Evolutionary conservation across 192 early-diverging fungal species (phyloP), one percentile per base, ranked within the genome.

Genomic region (Mortierella alpina): DNA sequence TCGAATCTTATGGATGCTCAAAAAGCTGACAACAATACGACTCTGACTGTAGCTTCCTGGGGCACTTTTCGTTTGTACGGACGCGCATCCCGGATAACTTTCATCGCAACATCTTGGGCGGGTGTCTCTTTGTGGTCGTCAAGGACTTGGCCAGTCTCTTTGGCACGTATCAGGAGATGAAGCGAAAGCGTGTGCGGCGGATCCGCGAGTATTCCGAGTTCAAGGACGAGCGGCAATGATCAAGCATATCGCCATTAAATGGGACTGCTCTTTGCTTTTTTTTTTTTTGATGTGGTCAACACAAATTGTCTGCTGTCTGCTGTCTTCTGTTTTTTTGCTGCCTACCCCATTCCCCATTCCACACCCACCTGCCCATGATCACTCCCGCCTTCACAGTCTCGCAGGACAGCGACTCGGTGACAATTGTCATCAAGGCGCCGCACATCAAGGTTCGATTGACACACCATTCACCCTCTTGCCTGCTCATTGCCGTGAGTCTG

Each of bases 301-400:
- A 31, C 31, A 31, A 31, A 31, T 31, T 31, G 31, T 31, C 31
- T 31, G 31, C 31, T 31, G 1, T 31, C 3, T 17, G 23, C 49
- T 51, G 23, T 63, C 41, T 10, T 15, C 45, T n/a, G n/a, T n/a
- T 14, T 22, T 63, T 11, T 9, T 7, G 11, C 31, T 51, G 46
- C 20, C 10, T 31, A 13, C 46, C 49, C 46, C 49, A 52, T 39
- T 60, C 60, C 2, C 47, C 14, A 18, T 41, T 45, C 14, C 9
- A 47, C 39, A 22, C 42, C 20, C 18, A 10, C 10, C 5, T 22
- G 57, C 67, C n/a, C 44, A 99, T 99, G 97, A 90, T 98, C 63
- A 97, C 96, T n/a, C 96, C 97, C 7, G 71, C 78, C 13, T 99
- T 99, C 72, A 82, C 75, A 46, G 87, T 95, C 15, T 84, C 87